These are phyloP conservation scores for Cokeromyces recurvatus DNA, from an alignment of 371 early-diverging fungal genomes.

Conservation along the genomic window DNA sequence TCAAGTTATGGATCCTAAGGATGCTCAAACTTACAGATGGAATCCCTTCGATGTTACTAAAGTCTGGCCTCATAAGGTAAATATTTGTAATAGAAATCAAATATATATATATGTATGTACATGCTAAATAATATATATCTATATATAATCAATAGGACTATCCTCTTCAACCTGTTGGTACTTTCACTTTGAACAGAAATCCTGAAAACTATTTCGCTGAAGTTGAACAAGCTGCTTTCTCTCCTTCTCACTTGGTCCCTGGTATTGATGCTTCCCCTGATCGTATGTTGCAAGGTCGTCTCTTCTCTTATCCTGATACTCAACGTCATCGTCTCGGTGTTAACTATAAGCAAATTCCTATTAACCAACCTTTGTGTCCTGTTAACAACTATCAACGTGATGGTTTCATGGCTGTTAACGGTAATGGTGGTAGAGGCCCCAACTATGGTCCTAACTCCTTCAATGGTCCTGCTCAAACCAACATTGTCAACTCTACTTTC, in stretches of 20 bases:
- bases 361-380: conserved; percentile 52
- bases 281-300: conserved; percentile 72
- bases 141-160: too few species aligned
- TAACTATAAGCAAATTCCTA: conserved; percentile 73
- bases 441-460: conserved; percentile 77
- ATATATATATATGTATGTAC: too few species aligned
- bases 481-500: conserved; percentile 40
- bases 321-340: conserved; percentile 74
- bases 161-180: conserved; percentile 68
- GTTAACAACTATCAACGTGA: conserved; percentile 66
- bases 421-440: conserved; percentile 59
- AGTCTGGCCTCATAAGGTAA: conserved; percentile 66
- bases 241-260: conserved; percentile 66
- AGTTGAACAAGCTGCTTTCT: conserved; percentile 75
- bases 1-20: conserved; percentile 68
- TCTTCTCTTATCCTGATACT: conserved; percentile 77
- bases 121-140: too few species aligned
- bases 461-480: conserved; percentile 52
- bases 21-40: conserved; percentile 68
- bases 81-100: too few species aligned
- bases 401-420: conserved; percentile 44
- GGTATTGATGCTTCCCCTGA: conserved; percentile 69
- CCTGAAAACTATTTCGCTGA: conserved; percentile 78
- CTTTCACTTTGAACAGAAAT: conserved; percentile 67
- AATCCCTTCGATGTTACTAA: conserved; percentile 84